These are phyloP conservation scores for Mariannaea elegans DNA, from an alignment of 2,329 filamentous ascomycete genomes.

Conservation along the genomic window DNA sequence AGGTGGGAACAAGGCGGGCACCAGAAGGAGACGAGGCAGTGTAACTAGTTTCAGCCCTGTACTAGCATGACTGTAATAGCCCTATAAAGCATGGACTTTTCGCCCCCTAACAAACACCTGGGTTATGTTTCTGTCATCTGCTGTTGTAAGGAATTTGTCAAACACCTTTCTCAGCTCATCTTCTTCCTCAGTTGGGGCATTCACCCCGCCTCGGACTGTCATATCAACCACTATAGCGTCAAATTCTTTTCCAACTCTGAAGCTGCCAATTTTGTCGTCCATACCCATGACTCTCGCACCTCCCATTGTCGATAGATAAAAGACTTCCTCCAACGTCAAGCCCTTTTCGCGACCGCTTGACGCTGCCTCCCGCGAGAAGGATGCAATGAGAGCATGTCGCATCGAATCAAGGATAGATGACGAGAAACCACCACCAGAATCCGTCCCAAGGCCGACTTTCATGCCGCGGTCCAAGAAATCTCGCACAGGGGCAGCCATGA, in stretches of 20 bases:
- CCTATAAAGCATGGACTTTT: constrained; percentile 30
- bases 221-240: constrained; percentile 64
- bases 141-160: constrained; percentile 73
- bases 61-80: not conserved
- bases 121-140: constrained; percentile 68
- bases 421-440: constrained; percentile 70
- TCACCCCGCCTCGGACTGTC: constrained; percentile 49
- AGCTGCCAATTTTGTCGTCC: constrained; percentile 62
- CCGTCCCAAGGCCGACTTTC: constrained; percentile 73
- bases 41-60: not conserved
- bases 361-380: constrained; percentile 56
- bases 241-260: constrained; percentile 68
- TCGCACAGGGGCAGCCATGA: constrained; percentile 68
- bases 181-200: constrained; percentile 61
- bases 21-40: constrained; percentile 33
- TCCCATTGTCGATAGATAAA: constrained; percentile 69
- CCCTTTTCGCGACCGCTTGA: constrained; percentile 53
- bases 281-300: constrained; percentile 68
- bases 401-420: constrained; percentile 67
- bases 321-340: constrained; percentile 60
- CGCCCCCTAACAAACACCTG: constrained; percentile 63
- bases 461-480: constrained; percentile 65
- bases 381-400: constrained; percentile 65
- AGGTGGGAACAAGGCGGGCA: constrained; percentile 20
- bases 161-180: constrained; percentile 59